Conservation (phyloP, 1,139 yeast species). For the Saccharomycopsis phalli region DNA sequence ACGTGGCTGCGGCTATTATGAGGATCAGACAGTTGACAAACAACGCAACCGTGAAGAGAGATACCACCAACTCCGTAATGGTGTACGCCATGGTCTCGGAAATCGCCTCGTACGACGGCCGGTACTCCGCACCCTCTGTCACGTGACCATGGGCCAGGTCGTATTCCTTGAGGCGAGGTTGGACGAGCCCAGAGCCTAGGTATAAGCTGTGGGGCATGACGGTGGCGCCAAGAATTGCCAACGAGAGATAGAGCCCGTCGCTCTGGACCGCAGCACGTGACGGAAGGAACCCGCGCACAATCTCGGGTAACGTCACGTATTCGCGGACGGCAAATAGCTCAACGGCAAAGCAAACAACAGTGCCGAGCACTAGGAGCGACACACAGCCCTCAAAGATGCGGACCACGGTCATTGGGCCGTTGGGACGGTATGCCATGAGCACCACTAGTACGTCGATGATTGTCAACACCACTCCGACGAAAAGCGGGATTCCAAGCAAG, state of each 20-base stretch:
- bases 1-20: slow-evolving; percentile 65
- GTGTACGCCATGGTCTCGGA: slow-evolving; percentile 57
- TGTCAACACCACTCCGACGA: slow-evolving; percentile 72
- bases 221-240: slow-evolving; percentile 75
- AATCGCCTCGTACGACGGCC: slow-evolving; percentile 60
- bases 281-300: slow-evolving; percentile 55
- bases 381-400: slow-evolving; percentile 62
- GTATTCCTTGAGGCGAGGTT: slow-evolving; percentile 59
- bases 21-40: slow-evolving; percentile 69
- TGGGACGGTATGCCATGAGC: slow-evolving; percentile 60
- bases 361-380: slow-evolving; percentile 48
- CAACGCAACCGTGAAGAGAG: slow-evolving; percentile 61
- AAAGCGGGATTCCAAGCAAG: slow-evolving; percentile 56
- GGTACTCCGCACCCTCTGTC: slow-evolving; percentile 33
- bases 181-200: slow-evolving; percentile 69
- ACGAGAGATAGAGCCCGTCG: slow-evolving; percentile 54
- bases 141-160: slow-evolving; percentile 44
- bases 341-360: slow-evolving; percentile 57
- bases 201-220: slow-evolving; percentile 79
- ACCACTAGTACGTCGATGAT: slow-evolving; percentile 66
- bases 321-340: slow-evolving; percentile 44
- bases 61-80: slow-evolving; percentile 53
- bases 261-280: slow-evolving; percentile 43
- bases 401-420: slow-evolving; percentile 58
- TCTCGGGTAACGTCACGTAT: slow-evolving; percentile 30